Conservation (phyloP, 345 rosid species). For the Iberis pinnata region DNA sequence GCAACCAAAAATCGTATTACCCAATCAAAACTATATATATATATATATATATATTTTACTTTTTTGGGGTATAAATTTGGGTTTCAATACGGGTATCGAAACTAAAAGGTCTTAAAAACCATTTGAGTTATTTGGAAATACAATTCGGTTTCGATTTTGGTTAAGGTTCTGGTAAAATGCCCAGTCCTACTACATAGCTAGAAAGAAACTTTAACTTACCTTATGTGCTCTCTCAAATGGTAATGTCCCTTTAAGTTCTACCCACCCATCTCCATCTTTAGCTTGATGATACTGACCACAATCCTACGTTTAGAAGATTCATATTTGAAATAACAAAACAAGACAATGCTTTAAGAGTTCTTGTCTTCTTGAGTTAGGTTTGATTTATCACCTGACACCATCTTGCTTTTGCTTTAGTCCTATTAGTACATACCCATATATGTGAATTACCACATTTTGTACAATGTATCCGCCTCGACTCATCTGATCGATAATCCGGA, state of each 20-base stretch:
- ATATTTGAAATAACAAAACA: neutral
- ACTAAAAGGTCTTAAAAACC: no score
- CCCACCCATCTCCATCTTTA: conserved; percentile 99
- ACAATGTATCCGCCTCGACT: conserved; percentile 94
- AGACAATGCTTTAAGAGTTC: conserved; percentile 1
- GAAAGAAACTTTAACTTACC: conserved; percentile 33
- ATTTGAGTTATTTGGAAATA: no score
- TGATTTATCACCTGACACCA: conserved; percentile 80
- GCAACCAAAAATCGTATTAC: no score
- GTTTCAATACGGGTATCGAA: no score
- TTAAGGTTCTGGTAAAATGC: no score
- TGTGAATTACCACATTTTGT: conserved; percentile 88
- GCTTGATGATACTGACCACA: conserved; percentile 97
- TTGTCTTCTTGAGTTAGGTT: conserved; percentile 2
- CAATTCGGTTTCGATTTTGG: no score
- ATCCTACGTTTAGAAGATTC: conserved; percentile 46
- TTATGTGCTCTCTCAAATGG: conserved; percentile 69
- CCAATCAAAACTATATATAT: no score
- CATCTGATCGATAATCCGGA: conserved; percentile 67
- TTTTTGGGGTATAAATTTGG: no score
- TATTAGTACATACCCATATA: conserved; percentile 90
- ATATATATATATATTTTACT: no score
- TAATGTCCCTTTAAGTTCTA: conserved; percentile 88
- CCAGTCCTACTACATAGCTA: neutral
- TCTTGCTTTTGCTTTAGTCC: conserved; percentile 80